Base-by-base conservation (phyloP, 2,329 filamentous ascomycete species). In the Elsinoe batatas region DNA sequence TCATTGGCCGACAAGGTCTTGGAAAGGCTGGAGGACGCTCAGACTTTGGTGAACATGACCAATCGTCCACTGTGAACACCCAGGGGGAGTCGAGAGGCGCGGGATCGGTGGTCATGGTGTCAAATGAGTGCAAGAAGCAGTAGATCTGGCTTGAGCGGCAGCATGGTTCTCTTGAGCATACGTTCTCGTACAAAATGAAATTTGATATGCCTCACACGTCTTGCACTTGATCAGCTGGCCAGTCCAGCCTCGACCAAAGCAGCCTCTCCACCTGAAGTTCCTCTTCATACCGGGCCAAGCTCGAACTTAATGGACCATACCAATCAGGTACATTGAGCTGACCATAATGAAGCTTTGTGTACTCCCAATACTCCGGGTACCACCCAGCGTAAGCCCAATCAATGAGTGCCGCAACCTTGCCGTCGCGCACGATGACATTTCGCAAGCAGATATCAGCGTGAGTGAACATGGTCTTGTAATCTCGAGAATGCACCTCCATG, bases 291-390 rank as follows among this genome's bases (percentile, higher is more conserved):
- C 40, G 22, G 5, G 40, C 22, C 7, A 20, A 17, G 15, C 17
- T 22, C 6, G 40, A 17, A 4, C 13, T 17, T 17, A 43, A 11
- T 20, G 40, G 17, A 11, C 12, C 40, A 10, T 43, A 43, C 40
- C 40, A 43, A 3, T 43, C 40, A 10, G 40, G 40, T 12, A 43
- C 40, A 17, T 43, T 43, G 17, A 22, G 22, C 12, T 43, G 40
- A 22, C 40, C 40, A 12, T 43, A 43, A 12, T 43, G 40, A 13
- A 43, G 15, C 15, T 43, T 43, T 2, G 40, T 43, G 40, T 53
- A 57, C 5, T 57, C 55, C 55, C 55, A 57, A 13, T 57, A 57
- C 18, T 51, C 49, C 22, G 55, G 55, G 22, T 57, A 57, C 46
- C 47, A 57, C 1, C 46, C 55, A 2, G 36, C 46, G 22, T 15